A percentile compares a stretch with the other conserved stretches of the same genome.
Evolutionary conservation across 768 basidiomycete species (phyloP).

Genomic region (Hysterangium stoloniferum): DNA sequence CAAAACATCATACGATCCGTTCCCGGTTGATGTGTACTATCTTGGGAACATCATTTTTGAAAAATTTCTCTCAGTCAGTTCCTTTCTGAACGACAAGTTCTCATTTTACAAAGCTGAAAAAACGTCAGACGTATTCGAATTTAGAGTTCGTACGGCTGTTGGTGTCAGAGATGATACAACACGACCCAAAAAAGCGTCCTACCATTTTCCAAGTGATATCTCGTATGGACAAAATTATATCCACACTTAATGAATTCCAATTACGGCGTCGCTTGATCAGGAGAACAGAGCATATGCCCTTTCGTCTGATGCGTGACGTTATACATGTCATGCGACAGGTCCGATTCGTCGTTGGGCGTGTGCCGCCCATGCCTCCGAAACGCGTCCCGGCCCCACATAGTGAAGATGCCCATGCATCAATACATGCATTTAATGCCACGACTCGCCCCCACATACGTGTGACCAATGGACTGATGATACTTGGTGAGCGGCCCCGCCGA

Average conservation of each 20-base stretch:
- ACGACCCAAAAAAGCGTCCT: slow-evolving; percentile 27
- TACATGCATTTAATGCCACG: no score
- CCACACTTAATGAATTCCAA: slow-evolving; percentile 22
- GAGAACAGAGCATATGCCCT: background rate
- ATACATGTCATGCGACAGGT: background rate
- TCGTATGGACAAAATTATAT: slow-evolving; percentile 24
- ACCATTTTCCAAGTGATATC: slow-evolving; percentile 30
- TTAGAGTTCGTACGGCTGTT: slow-evolving; percentile 29
- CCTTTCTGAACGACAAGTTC: background rate
- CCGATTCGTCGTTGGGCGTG: background rate
- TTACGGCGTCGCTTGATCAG: slow-evolving; percentile 18
- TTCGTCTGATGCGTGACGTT: background rate
- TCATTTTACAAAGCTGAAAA: background rate
- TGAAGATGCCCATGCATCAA: no score
- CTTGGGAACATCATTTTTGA: slow-evolving; percentile 31
- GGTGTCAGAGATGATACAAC: slow-evolving; percentile 30
- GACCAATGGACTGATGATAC: no score
- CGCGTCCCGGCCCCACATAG: no score
- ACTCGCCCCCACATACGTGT: no score
- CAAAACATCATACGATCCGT: slow-evolving; percentile 22
- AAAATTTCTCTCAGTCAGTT: slow-evolving; percentile 23
- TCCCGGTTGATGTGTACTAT: slow-evolving; percentile 37
- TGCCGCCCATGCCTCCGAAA: background rate
- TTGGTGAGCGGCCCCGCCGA: no score
- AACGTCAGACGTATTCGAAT: slow-evolving; percentile 19